Conservation (phyloP, 768 basidiomycete genomes). For the Cystobasidiopsis lactophilus region DNA sequence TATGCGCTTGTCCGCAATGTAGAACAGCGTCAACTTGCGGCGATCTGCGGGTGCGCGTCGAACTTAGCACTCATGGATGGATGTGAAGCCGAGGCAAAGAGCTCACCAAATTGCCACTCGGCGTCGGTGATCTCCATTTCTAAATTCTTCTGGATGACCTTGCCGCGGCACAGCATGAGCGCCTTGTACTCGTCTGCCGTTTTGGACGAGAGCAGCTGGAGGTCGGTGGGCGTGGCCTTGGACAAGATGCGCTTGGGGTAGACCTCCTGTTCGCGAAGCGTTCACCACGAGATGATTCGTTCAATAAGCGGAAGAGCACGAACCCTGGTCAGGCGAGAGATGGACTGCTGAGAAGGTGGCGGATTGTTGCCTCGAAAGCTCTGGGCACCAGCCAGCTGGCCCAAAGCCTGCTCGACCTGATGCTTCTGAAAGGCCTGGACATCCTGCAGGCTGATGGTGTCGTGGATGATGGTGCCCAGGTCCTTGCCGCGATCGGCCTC, state of each 20-base stretch:
- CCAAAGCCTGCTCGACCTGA: conserved; percentile 36
- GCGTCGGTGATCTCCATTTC: conserved; percentile 98
- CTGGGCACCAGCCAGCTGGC: conserved; percentile 12
- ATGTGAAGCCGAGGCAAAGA: neutral
- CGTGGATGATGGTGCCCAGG: conserved; percentile 64
- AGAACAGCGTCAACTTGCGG: conserved; percentile 94
- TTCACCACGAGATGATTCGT: conserved; percentile 25
- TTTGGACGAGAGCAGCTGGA: conserved; percentile 62
- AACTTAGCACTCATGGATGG: neutral
- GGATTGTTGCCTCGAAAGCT: neutral
- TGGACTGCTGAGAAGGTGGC: neutral
- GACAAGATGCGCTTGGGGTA: conserved; percentile 92
- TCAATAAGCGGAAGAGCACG: neutral
- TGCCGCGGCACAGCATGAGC: conserved; percentile 67
- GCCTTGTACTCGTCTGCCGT: conserved; percentile 80
- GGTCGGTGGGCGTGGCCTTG: conserved; percentile 61
- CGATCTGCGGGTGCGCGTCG: conserved; percentile 46
- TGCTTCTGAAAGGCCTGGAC: conserved; percentile 75
- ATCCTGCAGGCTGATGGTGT: conserved; percentile 68
- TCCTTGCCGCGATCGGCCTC: conserved; percentile 90
- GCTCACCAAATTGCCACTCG: conserved; percentile 81
- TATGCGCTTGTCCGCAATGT: conserved; percentile 81
- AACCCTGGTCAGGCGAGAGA: conserved; percentile 5
- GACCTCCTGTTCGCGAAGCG: conserved; percentile 50
- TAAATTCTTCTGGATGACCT: conserved; percentile 77